These are phyloP conservation scores for Adansonia gregorii DNA, from an alignment of 441 rosid genomes.

Conservation along the genomic window DNA sequence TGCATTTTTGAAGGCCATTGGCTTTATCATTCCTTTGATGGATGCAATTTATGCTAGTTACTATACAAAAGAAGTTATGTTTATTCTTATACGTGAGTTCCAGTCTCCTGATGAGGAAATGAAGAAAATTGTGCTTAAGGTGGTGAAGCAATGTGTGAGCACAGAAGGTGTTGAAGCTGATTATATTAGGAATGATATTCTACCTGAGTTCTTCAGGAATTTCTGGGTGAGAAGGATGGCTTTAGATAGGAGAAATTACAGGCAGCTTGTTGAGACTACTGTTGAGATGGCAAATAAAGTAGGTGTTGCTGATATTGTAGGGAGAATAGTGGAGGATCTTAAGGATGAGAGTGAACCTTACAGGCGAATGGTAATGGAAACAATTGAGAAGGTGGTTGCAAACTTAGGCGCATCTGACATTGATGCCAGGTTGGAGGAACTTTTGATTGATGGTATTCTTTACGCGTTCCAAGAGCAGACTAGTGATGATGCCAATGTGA, in stretches of 20 bases:
- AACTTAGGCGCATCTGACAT: constrained; percentile 95
- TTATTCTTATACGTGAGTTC: constrained; percentile 86
- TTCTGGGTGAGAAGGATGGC: constrained; percentile 99
- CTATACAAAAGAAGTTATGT: constrained; percentile 94
- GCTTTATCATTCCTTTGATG: constrained; percentile 96
- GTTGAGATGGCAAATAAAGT: constrained; percentile 95
- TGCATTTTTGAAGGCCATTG: constrained; percentile 96
- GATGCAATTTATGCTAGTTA: constrained; percentile 93
- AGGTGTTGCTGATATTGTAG: constrained; percentile 91
- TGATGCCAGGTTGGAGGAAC: constrained; percentile 88
- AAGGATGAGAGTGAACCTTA: constrained; percentile 94
- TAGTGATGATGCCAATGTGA: constrained; percentile 92
- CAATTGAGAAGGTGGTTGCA: constrained; percentile 89
- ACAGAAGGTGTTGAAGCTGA: constrained; percentile 96
- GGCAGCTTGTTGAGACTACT: constrained; percentile 93
- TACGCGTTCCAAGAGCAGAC: constrained; percentile 99
- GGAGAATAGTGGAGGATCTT: constrained; percentile 86
- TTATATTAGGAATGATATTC: constrained; percentile 83
- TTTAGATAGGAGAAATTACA: constrained; percentile 84
- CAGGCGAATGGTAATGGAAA: constrained; percentile 96
- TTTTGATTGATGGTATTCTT: constrained; percentile 95
- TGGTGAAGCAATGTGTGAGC: constrained; percentile 95
- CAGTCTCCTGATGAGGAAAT: constrained; percentile 99
- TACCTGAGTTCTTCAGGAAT: constrained; percentile 84
- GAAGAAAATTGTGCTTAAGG: constrained; percentile 95